Evolutionary conservation across 305 asterid species (phyloP).

Genomic region (Rubia balearica): DNA sequence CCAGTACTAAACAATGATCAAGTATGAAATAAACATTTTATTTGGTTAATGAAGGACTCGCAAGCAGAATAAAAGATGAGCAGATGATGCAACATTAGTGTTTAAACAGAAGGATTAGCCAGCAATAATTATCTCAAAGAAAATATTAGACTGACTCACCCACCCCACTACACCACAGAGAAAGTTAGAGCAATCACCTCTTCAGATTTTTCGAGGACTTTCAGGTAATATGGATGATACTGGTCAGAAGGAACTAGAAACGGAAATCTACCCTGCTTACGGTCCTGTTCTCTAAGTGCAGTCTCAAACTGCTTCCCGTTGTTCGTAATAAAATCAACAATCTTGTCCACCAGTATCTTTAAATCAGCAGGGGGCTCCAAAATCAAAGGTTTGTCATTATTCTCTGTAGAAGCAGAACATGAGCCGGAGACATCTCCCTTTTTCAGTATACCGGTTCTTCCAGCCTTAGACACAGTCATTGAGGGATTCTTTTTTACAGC

Average conservation of each 20-base stretch:
- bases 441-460: slow-evolving; percentile 28
- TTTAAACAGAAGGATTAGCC: not conserved
- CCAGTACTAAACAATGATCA: not conserved
- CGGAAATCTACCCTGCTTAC: slow-evolving; percentile 57
- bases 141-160: not conserved
- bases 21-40: not conserved
- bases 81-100: not conserved
- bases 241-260: slow-evolving; percentile 74
- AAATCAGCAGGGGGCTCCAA: slow-evolving; percentile 78
- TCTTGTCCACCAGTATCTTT: slow-evolving; percentile 61
- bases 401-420: slow-evolving; percentile 29
- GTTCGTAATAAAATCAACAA: slow-evolving; percentile 64
- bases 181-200: slow-evolving; percentile 43
- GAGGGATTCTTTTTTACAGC: slow-evolving; percentile 54
- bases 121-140: not conserved
- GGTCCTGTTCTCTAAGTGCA: slow-evolving; percentile 68
- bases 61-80: not conserved
- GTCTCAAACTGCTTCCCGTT: slow-evolving; percentile 84
- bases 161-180: not conserved
- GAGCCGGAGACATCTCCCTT: slow-evolving; percentile 36
- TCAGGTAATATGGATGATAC: slow-evolving; percentile 69
- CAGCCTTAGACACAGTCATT: slow-evolving; percentile 33
- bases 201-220: slow-evolving; percentile 52
- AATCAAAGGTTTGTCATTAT: slow-evolving; percentile 33
- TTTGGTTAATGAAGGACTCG: not conserved